Percentiles rank a stretch among this genome's conserved stretches.
Evolutionary conservation across 331 rosid genomes (phyloP).

Genomic region (Acacia pycnantha): DNA sequence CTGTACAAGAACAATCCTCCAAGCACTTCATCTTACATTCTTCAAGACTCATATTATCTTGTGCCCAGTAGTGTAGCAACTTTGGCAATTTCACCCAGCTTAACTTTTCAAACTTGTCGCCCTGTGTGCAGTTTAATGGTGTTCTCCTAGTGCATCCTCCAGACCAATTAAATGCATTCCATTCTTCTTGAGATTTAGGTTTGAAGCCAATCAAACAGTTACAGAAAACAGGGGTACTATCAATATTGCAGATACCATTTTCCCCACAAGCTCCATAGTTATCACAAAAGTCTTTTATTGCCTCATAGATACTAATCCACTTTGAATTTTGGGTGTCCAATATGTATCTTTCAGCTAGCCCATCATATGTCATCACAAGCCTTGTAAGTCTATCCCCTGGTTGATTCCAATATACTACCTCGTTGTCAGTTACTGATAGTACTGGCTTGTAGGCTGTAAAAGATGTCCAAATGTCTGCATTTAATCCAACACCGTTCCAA

Average conservation of each 20-base stretch:
- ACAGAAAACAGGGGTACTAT: slow-evolving; percentile 11
- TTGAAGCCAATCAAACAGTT: slow-evolving; percentile 32
- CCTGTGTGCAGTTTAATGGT: slow-evolving; percentile 28
- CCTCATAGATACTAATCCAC: slow-evolving; percentile 10
- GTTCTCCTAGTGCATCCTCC: slow-evolving; percentile 30
- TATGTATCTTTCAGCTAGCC: background rate
- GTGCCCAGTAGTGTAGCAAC: slow-evolving; percentile 9
- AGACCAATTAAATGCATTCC: slow-evolving; percentile 19
- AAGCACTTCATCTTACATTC: slow-evolving; percentile 37
- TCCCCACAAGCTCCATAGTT: slow-evolving; percentile 27
- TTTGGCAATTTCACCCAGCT: slow-evolving; percentile 32
- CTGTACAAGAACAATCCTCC: slow-evolving; percentile 39
- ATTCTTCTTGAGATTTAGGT: slow-evolving; percentile 31
- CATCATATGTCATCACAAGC: slow-evolving; percentile 25
- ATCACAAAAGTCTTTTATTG: slow-evolving; percentile 28
- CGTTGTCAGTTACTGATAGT: background rate
- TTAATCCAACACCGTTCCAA: slow-evolving; percentile 30
- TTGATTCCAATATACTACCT: slow-evolving; percentile 29
- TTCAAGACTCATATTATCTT: slow-evolving; percentile 15
- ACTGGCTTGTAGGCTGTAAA: background rate
- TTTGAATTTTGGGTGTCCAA: background rate
- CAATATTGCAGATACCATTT: slow-evolving; percentile 19
- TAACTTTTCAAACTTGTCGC: slow-evolving; percentile 28
- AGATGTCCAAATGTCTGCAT: slow-evolving; percentile 17
- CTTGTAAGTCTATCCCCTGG: slow-evolving; percentile 32